phyloP scores from a whole-genome alignment of 1,284 basidiomycete genomes.

The Irpex rosettiformis region DNA sequence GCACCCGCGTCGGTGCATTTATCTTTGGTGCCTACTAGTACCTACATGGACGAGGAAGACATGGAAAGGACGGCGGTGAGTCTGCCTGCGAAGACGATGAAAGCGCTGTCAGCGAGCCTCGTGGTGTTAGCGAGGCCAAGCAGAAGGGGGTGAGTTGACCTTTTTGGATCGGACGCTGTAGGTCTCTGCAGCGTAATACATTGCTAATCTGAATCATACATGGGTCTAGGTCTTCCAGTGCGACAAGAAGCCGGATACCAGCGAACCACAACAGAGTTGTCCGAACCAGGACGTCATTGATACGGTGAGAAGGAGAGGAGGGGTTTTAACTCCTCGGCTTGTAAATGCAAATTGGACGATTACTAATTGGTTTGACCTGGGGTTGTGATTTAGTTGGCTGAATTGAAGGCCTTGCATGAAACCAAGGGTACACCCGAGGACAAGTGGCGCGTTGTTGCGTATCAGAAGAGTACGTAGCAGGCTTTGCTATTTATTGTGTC shows the following conservation, averaged over 20 bases:
- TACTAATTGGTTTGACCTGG: background rate
- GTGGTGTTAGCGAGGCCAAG: background rate
- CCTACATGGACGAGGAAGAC: background rate
- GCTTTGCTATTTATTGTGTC: background rate
- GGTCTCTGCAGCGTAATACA: background rate
- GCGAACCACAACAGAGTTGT: constrained; percentile 30
- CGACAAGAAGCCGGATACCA: constrained; percentile 41
- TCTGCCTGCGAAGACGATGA: background rate
- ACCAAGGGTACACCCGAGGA: constrained; percentile 55
- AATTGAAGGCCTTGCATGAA: constrained; percentile 58
- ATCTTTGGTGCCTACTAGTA: background rate
- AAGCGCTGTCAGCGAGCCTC: background rate
- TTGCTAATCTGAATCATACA: background rate
- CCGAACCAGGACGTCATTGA: constrained; percentile 67
- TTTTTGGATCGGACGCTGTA: background rate
- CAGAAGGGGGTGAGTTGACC: background rate
- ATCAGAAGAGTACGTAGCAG: constrained; percentile 50
- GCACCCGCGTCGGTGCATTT: background rate
- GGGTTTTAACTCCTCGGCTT: no score
- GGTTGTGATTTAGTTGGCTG: constrained; percentile 44
- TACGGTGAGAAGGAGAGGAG: constrained; percentile 51
- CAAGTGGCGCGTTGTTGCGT: constrained; percentile 58
- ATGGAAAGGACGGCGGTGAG: background rate
- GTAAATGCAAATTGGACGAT: no score
- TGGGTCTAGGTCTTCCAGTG: constrained; percentile 53